phyloP scores from a whole-genome alignment of 768 basidiomycete genomes.

The Solioccasus polychromus region DNA sequence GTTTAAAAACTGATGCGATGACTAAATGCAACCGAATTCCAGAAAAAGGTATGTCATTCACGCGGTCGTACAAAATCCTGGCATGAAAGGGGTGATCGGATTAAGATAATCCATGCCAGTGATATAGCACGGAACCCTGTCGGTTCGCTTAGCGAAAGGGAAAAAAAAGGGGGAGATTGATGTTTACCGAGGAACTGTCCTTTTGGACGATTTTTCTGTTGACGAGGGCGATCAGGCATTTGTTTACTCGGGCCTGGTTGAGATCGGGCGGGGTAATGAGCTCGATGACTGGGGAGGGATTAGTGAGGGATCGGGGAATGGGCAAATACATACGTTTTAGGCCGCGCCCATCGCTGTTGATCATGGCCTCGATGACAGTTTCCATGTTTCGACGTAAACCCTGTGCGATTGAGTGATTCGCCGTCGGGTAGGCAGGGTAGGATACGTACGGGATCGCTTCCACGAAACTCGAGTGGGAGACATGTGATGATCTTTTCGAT shows the following conservation, averaged over 20 bases:
- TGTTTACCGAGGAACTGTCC: slow-evolving; percentile 58
- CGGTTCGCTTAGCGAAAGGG: not conserved
- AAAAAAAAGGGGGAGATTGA: rapidly evolving
- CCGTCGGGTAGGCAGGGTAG: not conserved
- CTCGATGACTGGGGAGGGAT: slow-evolving; percentile 57
- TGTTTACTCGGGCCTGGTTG: slow-evolving; percentile 89
- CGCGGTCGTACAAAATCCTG: too few relatives aligned
- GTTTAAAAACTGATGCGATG: too few relatives aligned
- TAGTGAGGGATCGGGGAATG: not conserved
- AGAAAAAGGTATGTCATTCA: too few relatives aligned
- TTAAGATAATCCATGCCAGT: slow-evolving; percentile 58
- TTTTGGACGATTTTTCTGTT: slow-evolving; percentile 82
- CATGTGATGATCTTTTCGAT: slow-evolving; percentile 71
- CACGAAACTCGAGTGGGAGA: slow-evolving; percentile 88
- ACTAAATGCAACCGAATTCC: too few relatives aligned
- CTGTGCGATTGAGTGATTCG: slow-evolving; percentile 33
- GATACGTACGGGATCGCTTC: slow-evolving; percentile 73
- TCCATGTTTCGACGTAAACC: slow-evolving; percentile 77
- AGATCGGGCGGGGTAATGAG: slow-evolving; percentile 78
- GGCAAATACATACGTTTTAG: slow-evolving; percentile 52
- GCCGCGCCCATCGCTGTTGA: slow-evolving; percentile 59
- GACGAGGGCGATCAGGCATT: slow-evolving; percentile 88
- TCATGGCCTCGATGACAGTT: slow-evolving; percentile 70
- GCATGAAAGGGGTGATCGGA: too few relatives aligned
- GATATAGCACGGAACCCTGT: slow-evolving; percentile 66